Conservation (phyloP, 1,139 yeast species). For the Kodamaea fungicola region DNA sequence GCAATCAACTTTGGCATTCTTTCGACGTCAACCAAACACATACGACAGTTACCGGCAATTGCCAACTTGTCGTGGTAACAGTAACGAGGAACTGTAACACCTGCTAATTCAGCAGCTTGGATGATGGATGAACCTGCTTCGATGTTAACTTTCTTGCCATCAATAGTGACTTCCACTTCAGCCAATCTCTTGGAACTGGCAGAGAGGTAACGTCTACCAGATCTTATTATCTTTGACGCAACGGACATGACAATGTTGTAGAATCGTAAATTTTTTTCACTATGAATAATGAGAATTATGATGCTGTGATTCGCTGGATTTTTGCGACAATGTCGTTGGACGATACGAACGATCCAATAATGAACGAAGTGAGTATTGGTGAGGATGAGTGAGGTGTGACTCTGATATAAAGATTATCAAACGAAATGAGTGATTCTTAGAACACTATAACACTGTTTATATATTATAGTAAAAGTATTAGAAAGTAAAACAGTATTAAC, state of each 20-base stretch:
- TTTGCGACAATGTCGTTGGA: not conserved
- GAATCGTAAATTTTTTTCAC: conserved; percentile 11
- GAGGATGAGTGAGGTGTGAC: too few relatives aligned
- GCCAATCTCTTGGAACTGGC: conserved; percentile 29
- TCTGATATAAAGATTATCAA: too few relatives aligned
- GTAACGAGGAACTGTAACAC: conserved; percentile 82
- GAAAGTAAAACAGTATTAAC: too few relatives aligned
- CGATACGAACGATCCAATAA: conserved; percentile 1
- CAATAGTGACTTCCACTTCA: conserved; percentile 74
- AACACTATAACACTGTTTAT: too few relatives aligned
- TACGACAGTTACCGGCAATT: conserved; percentile 92
- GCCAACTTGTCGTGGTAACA: conserved; percentile 91
- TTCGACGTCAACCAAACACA: conserved; percentile 90
- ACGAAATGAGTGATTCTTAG: too few relatives aligned
- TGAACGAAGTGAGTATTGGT: not conserved
- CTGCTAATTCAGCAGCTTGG: conserved; percentile 91
- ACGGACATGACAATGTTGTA: conserved; percentile 8
- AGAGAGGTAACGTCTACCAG: conserved; percentile 30
- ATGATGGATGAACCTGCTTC: conserved; percentile 88
- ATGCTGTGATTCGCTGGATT: conserved; percentile 32
- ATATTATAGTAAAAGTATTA: too few relatives aligned
- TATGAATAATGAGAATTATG: conserved; percentile 20
- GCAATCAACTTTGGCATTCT: conserved; percentile 89
- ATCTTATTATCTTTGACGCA: conserved; percentile 16
- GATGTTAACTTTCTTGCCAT: conserved; percentile 71